Evolutionary conservation across 768 basidiomycete species (phyloP), one percentile per base, ranked within the genome.

Genomic region (Mycena indigotica): DNA sequence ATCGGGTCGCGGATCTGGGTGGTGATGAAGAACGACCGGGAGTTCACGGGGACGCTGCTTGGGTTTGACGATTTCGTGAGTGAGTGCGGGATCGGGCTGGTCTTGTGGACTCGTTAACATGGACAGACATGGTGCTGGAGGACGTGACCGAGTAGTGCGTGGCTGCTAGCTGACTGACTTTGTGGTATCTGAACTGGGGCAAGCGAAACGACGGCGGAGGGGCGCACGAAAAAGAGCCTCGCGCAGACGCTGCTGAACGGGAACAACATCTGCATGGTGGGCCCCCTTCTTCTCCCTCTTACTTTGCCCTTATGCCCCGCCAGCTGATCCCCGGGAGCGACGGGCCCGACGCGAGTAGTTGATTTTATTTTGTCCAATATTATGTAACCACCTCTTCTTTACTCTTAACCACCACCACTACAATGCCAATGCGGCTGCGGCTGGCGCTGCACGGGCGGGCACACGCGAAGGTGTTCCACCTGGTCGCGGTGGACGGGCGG

Each of bases 41-140:
- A 99, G 76, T 99, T 98, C 75, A 92, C 91, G 23, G 96, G 96
- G 12, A 97, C 87, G 2, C 79, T 99, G 39, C 81, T 96, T 29
- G 96, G 96, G 2, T 99, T 99, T 66, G 96, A 99, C 71, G 96
- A 99, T 75, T 99, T 96, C 73, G 96, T 99, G 73, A 99, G 96
- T 98, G 72, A 83, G 96, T 95, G 38, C 8, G 25, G 26, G 35
- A 21, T 25, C 13, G n/a, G n/a, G n/a, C n/a, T n/a, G n/a, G n/a
- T n/a, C n/a, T n/a, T n/a, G n/a, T n/a, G n/a, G n/a, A n/a, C n/a
- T 25, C 40, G 38, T 44, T 28, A 24, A 32, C 60, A 25, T 32
- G 26, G 57, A 55, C 41, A 94, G 92, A 94, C 69, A 93, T 95
- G 89, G 93, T 95, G 5, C 75, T 99, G 52, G 93, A 98, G 69